Evolutionary conservation across 2,329 filamentous ascomycete species (phyloP), one percentile per base, ranked within the genome.

Genomic region (Seiridium unicorne): DNA sequence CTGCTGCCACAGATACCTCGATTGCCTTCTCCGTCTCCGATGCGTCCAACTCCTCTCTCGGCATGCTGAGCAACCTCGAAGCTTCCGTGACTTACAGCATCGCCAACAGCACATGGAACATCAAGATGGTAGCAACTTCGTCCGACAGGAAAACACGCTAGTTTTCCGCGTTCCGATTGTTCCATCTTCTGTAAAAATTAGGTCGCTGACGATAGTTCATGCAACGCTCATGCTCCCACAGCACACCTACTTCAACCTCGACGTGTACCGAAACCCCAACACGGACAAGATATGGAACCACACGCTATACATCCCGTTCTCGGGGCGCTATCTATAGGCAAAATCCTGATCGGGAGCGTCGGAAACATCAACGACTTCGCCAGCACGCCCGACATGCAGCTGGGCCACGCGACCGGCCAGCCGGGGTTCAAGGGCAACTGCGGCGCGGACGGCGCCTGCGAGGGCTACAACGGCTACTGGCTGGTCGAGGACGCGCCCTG

Each of bases 161-260:
- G 76, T 72, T 44, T 32, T 35, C n/a, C 0, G 3, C 18, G 2
- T 51, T 13, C 49, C 49, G 10, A 2, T n/a, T 35, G 3, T 38
- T 10, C 44, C 75, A 46, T 76, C 38, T 40, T 38, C 38, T 46
- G 5, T 8, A 57, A 57, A 51, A 6, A 3, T 44, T 44, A 18
- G 32, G 36, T 38, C 9, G 6, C 18, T 38, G 18, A 46, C 34
- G 13, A 26, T 58, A 9, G 58, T 32, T 18, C 42, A 2, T 4
- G 38, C 26, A 76, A 76, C 86, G 1, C 81, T 89, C 69, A 87
- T 89, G 82, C 76, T 89, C 47, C 86, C 82, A 38, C 85, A 86
- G 48, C 87, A 89, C 73, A 85, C 84, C 54, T 89, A 89, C 78
- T 89, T 87, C 83, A 89, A 89, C 73, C 78, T 89, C 32, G 86